Percentiles rank a stretch among this genome's conserved stretches.
These are phyloP conservation scores for Mangifera indica DNA, from an alignment of 345 rosid genomes.

Conservation along the genomic window DNA sequence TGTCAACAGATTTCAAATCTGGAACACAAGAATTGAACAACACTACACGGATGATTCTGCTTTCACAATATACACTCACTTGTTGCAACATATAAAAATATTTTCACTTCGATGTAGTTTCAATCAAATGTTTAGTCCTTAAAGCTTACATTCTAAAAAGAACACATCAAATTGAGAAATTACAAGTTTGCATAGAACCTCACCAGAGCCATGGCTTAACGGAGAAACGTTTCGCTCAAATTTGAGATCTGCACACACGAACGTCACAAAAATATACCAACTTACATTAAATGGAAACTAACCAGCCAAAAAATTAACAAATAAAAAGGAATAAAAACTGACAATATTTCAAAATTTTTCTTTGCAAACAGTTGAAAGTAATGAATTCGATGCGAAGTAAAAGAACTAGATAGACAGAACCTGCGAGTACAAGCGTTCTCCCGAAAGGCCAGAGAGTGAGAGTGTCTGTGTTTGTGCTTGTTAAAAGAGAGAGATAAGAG, in stretches of 20 bases:
- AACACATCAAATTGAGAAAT: background rate
- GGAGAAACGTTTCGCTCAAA: conserved; percentile 36
- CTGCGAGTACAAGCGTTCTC: conserved; percentile 15
- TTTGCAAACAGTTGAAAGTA: background rate
- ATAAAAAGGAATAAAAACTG: too few species aligned
- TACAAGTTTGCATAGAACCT: conserved; percentile 24
- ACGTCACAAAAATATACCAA: background rate
- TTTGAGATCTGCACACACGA: conserved; percentile 49
- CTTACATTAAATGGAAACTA: background rate
- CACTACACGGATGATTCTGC: too few species aligned
- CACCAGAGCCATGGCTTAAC: conserved; percentile 72
- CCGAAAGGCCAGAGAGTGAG: background rate
- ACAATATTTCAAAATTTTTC: background rate
- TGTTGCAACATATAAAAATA: background rate
- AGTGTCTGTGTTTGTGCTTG: background rate
- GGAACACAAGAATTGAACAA: background rate
- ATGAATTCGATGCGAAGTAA: too few species aligned
- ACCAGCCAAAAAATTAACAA: background rate
- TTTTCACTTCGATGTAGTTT: background rate
- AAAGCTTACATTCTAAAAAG: background rate
- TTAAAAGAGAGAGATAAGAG: background rate
- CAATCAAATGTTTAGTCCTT: background rate
- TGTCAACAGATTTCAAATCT: too few species aligned
- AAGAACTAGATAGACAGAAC: too few species aligned
- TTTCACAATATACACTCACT: background rate